Base-by-base conservation (phyloP, 106 monocot genomes). In the Chionographis japonica region DNA sequence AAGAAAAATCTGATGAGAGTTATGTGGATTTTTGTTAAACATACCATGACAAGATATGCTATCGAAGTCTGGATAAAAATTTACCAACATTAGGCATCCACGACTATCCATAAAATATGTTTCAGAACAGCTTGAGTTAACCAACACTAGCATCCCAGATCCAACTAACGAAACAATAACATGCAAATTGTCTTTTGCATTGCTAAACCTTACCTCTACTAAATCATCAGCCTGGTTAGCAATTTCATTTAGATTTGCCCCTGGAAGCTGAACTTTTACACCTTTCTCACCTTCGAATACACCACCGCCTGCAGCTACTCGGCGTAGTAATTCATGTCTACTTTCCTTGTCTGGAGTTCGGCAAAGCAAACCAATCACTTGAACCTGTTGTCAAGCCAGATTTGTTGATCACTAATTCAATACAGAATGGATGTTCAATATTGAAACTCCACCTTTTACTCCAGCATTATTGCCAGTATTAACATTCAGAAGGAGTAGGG, bases 151-250 rank as follows among this genome's bases (percentile, higher is more conserved):
- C 27, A 27, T 27, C 27, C 27, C 27, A 27, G 27, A 27, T 27
- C 27, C 27, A 27, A 27, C 27, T 27, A 27, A 27, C 27, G 27
- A 27, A 27, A 27, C 27, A 27, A 27, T 27, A 27, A 27, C 27
- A 27, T 27, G 27, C 9, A 42, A 50, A 58, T 2, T 42, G 56
- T 27, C 39, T 42, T 12, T 56, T 11, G 16, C 14, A 3, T 64
- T 53, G 36, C 13, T 4, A 14, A 56, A 2, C 9, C 18, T 67
- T 83, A 90, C 95, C 95, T 95, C 95, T 54, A 95, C 62, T 12
- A 95, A 69, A 74, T 91, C 91, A 91, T 95, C 95, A 61, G 95
- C 95, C 64, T 95, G 95, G 68, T 86, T 91, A 58, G 95, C 91
- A 60, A 95, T 89, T 18, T 95, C 95, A 84, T 86, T 90, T 36